Base-by-base conservation (phyloP, 192 early-diverging fungal genomes). In the Spinellus fusiger region DNA sequence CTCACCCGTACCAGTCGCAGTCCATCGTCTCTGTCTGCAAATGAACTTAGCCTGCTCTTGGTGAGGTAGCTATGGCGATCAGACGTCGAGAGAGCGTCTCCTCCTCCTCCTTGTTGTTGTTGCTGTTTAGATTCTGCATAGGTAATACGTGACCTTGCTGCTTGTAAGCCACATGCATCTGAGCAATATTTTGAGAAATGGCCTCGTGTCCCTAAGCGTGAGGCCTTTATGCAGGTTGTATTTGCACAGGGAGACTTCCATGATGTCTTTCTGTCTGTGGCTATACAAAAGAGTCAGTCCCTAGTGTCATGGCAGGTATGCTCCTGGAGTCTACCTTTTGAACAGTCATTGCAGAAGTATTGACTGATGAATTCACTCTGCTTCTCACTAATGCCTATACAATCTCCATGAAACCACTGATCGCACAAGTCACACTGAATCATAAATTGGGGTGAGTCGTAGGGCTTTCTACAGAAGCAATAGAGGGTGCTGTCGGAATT, bases 401-500 rank as follows among this genome's bases (percentile, higher is more conserved):
- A 90, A 12, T 74, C 72, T 34, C 86, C 84, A 76, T 90, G 89
- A 58, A 76, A 90, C 89, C 89, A 90, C 52, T 79, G 81, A 56
- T 83, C 78, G 59, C 89, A 90, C 15, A 56, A 61, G 54, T 90
- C 89, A 65, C 89, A 90, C 0, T 74, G 77, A 72, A 90, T 88
- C 89, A 90, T 90, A 50, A 80, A 79, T 18, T 73, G 73, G 26
- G 64, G 71, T 3, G 60, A 71, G 46, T 82, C 84, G 61, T 78
- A 79, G 4, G 70, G 73, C 23, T 70, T 56, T 22, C 73, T 71
- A 54, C 88, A 90, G 33, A 88, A 57, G 51, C 88, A 90, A 40
- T 83, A 86, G 8, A 63, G 51, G 12, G 51, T 54, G 23, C n/a
- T n/a, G n/a, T n/a, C n/a, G n/a, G n/a, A n/a, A n/a, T n/a, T n/a